Conservation (phyloP, 345 rosid genomes). For the Punica granatum region DNA sequence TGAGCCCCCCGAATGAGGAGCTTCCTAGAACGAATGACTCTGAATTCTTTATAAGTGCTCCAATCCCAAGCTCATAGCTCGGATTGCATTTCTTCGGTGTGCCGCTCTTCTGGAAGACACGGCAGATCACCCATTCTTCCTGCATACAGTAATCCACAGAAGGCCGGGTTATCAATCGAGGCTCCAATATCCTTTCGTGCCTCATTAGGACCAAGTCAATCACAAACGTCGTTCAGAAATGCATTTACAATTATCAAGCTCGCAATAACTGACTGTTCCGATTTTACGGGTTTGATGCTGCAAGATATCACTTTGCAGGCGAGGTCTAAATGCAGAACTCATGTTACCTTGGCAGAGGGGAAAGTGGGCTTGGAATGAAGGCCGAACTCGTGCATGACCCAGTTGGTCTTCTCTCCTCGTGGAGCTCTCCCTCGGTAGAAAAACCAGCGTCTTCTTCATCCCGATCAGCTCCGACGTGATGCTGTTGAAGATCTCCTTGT, state of each 20-base stretch:
- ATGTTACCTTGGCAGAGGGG: conserved; percentile 4
- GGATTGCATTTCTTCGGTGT: not conserved
- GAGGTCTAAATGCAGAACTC: not conserved
- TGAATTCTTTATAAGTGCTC: not conserved
- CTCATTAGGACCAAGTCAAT: too few relatives aligned
- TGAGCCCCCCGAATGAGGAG: not conserved
- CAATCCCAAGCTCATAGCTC: not conserved
- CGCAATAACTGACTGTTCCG: not conserved
- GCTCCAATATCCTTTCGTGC: too few relatives aligned
- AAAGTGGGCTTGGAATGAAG: not conserved
- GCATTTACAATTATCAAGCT: not conserved
- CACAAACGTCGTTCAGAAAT: too few relatives aligned
- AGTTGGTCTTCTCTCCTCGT: conserved; percentile 7
- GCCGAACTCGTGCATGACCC: conserved; percentile 11
- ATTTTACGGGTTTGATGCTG: too few relatives aligned
- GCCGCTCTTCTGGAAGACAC: conserved; percentile 10
- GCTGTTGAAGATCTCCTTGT: conserved; percentile 6
- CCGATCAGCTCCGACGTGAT: conserved; percentile 1
- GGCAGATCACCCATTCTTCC: conserved; percentile 12
- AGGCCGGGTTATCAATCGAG: not conserved
- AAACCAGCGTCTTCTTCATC: conserved; percentile 10
- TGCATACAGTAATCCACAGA: not conserved
- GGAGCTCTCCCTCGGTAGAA: conserved; percentile 12
- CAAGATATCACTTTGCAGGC: too few relatives aligned
- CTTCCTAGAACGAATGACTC: not conserved